Base-by-base conservation (phyloP, 2,329 filamentous ascomycete genomes). In the Trichoderma sp. region DNA sequence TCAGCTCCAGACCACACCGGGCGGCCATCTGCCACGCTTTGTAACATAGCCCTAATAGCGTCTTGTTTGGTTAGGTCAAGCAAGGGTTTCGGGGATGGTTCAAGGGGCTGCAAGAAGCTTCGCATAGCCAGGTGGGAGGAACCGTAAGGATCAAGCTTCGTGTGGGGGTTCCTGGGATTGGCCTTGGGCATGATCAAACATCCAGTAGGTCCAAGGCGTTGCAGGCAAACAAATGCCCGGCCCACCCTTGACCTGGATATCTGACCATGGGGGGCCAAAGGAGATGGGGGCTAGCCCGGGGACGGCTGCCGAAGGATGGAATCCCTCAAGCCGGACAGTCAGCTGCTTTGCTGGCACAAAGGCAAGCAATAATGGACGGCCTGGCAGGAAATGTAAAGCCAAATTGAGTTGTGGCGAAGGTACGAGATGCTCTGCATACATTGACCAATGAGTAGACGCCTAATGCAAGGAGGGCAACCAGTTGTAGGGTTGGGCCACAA, bases 1-100 rank as follows among this genome's bases (percentile, higher is more conserved):
- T 41, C 30, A 17, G 48, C 59, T 44, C 48, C 59, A 52, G 30
- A 44, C 17, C 21, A 17, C n/a, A 7, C 19, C 26, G 30, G 19
- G 44, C 15, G 5, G 12, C 14, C 34, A 51, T 28, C 26, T 30
- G 10, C 26, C 9, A 48, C 21, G 60, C 50, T 19, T 26, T 60
- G 21, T 47, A 30, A 26, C 12, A 17, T 63, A 63, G 50, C 60
- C 60, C 50, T 63, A 63, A 55, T 41, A n/a, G 21, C 39, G 60
- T 26, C 34, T 41, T 28, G 34, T 19, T 28, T 7, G 26, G 34
- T 55, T 63, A 50, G 60, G 41, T 19, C 47, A 19, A 15, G 52
- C 41, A 54, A 55, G 60, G 41, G 39, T 3, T 48, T 30, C 24
- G 39, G 34, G 26, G 26, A 39, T 43, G 28, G 39, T 63, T 41